These are phyloP conservation scores for Acacia pycnantha DNA, from an alignment of 331 rosid species.

Conservation along the genomic window DNA sequence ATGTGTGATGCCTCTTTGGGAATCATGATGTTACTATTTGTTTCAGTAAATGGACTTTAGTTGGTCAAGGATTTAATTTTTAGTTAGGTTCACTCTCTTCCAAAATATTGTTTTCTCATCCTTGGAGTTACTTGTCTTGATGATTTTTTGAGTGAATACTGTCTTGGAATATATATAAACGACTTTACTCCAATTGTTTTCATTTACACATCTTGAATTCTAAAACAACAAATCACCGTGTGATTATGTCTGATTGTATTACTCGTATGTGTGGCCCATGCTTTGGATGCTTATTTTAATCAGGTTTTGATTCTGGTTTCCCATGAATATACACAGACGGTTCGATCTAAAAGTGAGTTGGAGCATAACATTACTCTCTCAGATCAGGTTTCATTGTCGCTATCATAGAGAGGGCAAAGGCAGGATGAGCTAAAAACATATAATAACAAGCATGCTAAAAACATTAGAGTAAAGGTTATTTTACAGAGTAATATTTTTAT, in stretches of 20 bases:
- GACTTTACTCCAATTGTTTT: background rate
- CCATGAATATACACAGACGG: conserved; percentile 59
- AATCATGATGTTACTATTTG: background rate
- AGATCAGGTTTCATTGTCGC: background rate
- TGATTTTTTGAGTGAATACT: background rate
- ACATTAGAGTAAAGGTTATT: no score
- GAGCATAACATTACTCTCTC: conserved; percentile 84
- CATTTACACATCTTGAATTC: background rate
- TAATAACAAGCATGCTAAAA: no score
- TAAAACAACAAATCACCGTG: background rate
- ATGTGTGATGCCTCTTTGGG: background rate
- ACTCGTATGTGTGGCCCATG: background rate
- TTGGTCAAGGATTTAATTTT: background rate
- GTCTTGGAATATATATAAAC: background rate
- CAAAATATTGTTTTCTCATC: background rate
- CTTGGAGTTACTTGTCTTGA: background rate
- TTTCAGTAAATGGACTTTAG: background rate
- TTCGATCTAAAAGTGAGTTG: conserved; percentile 89
- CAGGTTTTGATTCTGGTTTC: conserved; percentile 16
- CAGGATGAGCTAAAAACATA: conserved; percentile 2
- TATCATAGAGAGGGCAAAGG: background rate
- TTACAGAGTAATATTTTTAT: no score
- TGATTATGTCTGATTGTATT: background rate
- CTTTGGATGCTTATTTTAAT: background rate
- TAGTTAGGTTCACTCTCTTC: background rate